These are phyloP conservation scores for Mycena pura DNA, from an alignment of 768 basidiomycete genomes.

Conservation along the genomic window DNA sequence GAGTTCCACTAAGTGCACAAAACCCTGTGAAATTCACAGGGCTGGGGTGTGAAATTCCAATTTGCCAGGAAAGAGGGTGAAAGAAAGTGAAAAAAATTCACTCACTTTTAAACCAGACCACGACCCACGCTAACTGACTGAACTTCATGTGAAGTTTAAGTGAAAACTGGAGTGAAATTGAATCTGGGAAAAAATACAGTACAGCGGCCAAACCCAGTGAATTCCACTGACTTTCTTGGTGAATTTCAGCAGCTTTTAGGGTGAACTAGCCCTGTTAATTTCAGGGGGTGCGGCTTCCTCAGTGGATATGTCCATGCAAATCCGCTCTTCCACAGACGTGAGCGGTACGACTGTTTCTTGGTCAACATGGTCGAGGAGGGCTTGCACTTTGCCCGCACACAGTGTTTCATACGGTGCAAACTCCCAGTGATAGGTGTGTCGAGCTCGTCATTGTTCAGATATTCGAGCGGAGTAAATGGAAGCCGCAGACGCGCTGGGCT, in stretches of 20 bases:
- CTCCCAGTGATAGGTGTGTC: background rate
- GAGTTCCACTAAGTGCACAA: background rate
- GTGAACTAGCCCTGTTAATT: slow-evolving; percentile 19
- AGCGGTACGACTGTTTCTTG: slow-evolving; percentile 17
- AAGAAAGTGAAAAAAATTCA: too few relatives aligned
- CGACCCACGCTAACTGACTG: too few relatives aligned
- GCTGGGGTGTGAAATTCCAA: slow-evolving; percentile 34
- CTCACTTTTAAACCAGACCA: too few relatives aligned
- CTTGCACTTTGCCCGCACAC: background rate
- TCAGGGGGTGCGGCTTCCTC: slow-evolving; percentile 15
- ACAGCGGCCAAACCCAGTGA: too few relatives aligned
- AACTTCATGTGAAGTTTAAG: too few relatives aligned
- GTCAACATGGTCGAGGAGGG: slow-evolving; percentile 1
- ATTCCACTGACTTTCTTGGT: too few relatives aligned
- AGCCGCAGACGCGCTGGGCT: slow-evolving; percentile 10
- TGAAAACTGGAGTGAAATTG: too few relatives aligned
- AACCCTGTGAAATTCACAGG: slow-evolving; percentile 27
- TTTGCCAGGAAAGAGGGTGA: slow-evolving; percentile 34
- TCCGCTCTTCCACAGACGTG: background rate
- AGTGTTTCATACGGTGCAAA: background rate
- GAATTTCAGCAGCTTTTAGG: slow-evolving; percentile 16
- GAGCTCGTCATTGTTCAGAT: slow-evolving; percentile 13
- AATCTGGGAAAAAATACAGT: too few relatives aligned
- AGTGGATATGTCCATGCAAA: slow-evolving; percentile 23
- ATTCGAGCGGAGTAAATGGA: slow-evolving; percentile 8